Evolutionary conservation across 192 early-diverging fungal genomes (phyloP), one percentile per base, ranked within the genome.

Genomic region (Backusella sp.): DNA sequence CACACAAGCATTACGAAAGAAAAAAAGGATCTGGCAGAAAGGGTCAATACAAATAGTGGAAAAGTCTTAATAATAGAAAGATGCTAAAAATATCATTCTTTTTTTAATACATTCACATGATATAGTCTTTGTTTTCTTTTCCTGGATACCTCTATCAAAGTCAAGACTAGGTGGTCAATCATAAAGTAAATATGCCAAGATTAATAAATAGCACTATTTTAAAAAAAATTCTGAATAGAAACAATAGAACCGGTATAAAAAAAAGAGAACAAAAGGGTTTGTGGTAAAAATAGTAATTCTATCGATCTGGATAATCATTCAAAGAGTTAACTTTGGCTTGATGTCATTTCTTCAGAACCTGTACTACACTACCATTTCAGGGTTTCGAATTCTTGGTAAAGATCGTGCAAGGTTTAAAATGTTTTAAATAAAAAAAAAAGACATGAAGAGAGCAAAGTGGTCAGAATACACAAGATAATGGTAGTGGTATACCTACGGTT

Each of bases 11-110:
- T 26, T 56, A 21, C 53, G 21, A 56, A 56, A 56, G 21, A 19
- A 56, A 56, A 56, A 56, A 56, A 56, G 52, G 53, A 56, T 56
- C 19, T 56, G 53, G 53, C 53, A 44, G 42, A 44, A 44, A 56
- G 53, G 53, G 53, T 56, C 53, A 11, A 23, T 9, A 21, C 21
- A 56, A 56, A 56, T 15, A 44, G 12, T 44, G 42, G 9, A 56
- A 56, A 26, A 23, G 11, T 11, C 53, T 56, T 56, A 56, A 56
- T 56, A 56, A 56, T 56, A 56, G 53, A 56, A 56, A 56, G 53
- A 44, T 56, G 3, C 53, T 56, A 56, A 56, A 56, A 56, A 56
- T 56, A 26, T 56, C 3, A 17, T 44, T 44, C 42, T 44, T 44
- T 44, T 44, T 56, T 56, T 56, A 11, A 56, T 11, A n/a, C n/a